Evolutionary conservation across 2,329 filamentous ascomycete species (phyloP).

Genomic region (Trichothecium sympodiale): DNA sequence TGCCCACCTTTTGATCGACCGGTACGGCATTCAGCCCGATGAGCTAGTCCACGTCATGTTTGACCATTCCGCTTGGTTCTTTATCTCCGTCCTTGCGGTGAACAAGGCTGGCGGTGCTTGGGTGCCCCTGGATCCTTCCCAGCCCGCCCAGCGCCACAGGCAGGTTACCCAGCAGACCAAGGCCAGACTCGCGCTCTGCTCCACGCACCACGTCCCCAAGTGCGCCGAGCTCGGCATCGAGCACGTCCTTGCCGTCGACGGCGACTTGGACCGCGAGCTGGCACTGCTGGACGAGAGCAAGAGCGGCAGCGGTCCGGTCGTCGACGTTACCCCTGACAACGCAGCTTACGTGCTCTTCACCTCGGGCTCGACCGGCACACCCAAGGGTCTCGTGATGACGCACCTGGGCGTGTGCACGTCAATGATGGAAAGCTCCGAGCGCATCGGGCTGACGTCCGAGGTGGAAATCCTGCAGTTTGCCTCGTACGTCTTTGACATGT

Average conservation of each 20-base stretch:
- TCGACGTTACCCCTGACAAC: conserved; percentile 7
- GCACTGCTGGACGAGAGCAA: not conserved
- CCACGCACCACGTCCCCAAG: not conserved
- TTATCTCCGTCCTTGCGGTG: conserved; percentile 5
- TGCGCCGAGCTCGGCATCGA: not conserved
- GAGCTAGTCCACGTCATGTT: conserved; percentile 3
- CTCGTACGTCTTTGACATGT: conserved; percentile 3
- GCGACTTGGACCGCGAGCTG: not conserved
- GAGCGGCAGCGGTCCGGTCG: not conserved
- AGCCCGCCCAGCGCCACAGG: conserved; percentile 2
- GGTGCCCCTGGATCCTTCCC: conserved; percentile 7
- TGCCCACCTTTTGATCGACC: not conserved
- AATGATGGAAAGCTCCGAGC: not conserved
- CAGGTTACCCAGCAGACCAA: conserved; percentile 1
- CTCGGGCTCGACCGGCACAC: not conserved
- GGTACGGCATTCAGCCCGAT: conserved; percentile 11
- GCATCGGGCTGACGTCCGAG: not conserved
- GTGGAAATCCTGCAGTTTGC: conserved; percentile 4
- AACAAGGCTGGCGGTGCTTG: conserved; percentile 8
- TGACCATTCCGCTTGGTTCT: not conserved
- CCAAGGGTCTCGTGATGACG: conserved; percentile 5
- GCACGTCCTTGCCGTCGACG: not conserved
- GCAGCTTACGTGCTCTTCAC: conserved; percentile 7
- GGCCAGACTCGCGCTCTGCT: not conserved
- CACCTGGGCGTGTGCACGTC: not conserved